phyloP scores from a whole-genome alignment of 2,329 filamentous ascomycete species.

The Thielaviopsis punctulata region DNA sequence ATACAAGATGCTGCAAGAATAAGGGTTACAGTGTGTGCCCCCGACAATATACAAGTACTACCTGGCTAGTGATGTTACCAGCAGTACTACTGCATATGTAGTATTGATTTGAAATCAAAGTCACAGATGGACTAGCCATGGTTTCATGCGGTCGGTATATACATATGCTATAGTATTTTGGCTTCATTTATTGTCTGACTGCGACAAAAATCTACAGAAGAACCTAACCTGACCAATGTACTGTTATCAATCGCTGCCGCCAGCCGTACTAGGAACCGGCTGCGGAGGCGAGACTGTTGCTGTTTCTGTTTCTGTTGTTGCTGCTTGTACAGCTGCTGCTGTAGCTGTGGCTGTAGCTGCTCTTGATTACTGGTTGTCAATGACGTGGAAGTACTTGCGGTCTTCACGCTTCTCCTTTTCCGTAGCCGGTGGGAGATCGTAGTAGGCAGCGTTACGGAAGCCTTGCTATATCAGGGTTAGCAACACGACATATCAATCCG shows the following conservation, averaged over 20 bases:
- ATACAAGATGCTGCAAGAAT: not conserved
- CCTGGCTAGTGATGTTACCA: no score
- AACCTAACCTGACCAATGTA: slow-evolving; percentile 5
- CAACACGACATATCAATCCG: not conserved
- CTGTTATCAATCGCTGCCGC: slow-evolving; percentile 2
- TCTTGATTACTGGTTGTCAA: slow-evolving; percentile 59
- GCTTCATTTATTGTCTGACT: slow-evolving; percentile 4
- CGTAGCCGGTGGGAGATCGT: slow-evolving; percentile 84
- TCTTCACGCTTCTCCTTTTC: slow-evolving; percentile 90
- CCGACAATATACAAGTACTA: not conserved
- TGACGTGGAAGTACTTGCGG: slow-evolving; percentile 90
- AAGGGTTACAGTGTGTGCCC: not conserved
- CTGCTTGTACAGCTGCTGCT: not conserved
- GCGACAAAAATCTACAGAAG: slow-evolving; percentile 4
- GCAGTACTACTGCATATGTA: no score
- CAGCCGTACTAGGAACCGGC: not conserved
- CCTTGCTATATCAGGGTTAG: slow-evolving; percentile 47
- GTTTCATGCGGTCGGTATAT: not conserved
- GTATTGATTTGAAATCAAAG: no score
- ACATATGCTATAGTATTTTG: slow-evolving; percentile 3
- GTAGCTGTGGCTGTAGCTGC: not conserved
- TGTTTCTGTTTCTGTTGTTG: not conserved
- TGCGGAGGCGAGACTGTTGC: not conserved
- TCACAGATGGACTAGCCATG: no score
- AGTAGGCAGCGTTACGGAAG: slow-evolving; percentile 75